Base-by-base conservation (phyloP, 139 green algal genomes). In the Tetradesmus lagerheimii region DNA sequence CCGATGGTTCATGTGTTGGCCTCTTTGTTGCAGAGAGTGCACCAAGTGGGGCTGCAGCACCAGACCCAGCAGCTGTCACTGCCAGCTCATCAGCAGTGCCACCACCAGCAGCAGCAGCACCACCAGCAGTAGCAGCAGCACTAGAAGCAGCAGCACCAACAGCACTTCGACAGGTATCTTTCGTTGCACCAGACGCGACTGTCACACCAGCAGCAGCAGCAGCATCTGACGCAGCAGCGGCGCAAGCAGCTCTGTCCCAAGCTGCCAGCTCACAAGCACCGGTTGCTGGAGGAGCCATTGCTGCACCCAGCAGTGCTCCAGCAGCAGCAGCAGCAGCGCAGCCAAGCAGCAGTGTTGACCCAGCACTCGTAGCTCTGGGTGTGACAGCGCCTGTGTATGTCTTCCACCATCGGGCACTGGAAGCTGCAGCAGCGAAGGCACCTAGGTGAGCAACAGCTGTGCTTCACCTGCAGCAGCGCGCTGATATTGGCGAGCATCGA, bases 361-460 rank as follows among this genome's bases (percentile, higher is more conserved):
- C 71, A 71, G 34, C 37, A 39, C 38, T 91, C 39, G 38, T 38
- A 25, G 77, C 78, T 1, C 11, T 91, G 9, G 87, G 78, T 18
- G 50, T 91, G 25, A 39, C 38, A n/a, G 29, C 16, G 2, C 38
- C 35, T 25, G 31, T 91, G n/a, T 47, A 45, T 18, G 87, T 91
- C 2, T 91, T 91, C 78, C 39, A 80, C 16, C 87, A 91, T 12
- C 18, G 38, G 27, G 53, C 57, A 6, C 29, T 91, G 11, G 87
- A 91, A 31, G 87, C 87, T 15, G 87, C 87, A 38, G 78, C 85
- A 39, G 37, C 79, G 20, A 34, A 74, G 45, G n/a, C 45, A n/a
- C 53, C n/a, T 11, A 86, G 80, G 80, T 86, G 5, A 4, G 4
- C n/a, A n/a, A n/a, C 1, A 14, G 34, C 23, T 18, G 2, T 35